Evolutionary conservation across 139 green algal species (phyloP), one percentile per base, ranked within the genome.

Genomic region (Asterochloris sp.): DNA sequence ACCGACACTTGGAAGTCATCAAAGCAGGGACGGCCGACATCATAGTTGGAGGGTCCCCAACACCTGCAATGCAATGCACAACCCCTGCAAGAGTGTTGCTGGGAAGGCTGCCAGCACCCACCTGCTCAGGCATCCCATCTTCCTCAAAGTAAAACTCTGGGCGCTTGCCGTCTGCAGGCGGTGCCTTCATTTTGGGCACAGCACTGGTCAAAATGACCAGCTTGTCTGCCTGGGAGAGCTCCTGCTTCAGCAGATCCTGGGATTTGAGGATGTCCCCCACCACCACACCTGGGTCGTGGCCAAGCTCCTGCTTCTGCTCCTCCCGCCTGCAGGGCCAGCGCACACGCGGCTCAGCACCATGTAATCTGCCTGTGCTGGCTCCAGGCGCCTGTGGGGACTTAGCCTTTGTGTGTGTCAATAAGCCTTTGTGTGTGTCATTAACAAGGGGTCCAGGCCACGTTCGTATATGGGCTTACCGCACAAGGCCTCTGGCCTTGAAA

Each of bases 121-220:
- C 89, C 80, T 89, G 82, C 82, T 93, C 88, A 0, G 89, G 87
- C 9, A 28, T 54, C 68, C 90, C 84, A 16, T 81, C 85, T 75
- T 88, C 84, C 76, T 91, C 86, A 78, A 81, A 92, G 21, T 62
- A 73, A 64, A 92, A 91, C 38, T 86, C 75, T 23, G 88, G 88
- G 21, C 78, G 74, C 13, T 80, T 71, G 24, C 71, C 80, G 1
- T 82, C 61, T 61, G 69, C 28, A 73, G 75, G 75, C 23, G 29
- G 83, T 69, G 68, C 28, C 74, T 62, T 76, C 85, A 81, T 82
- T 76, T 85, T 83, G 47, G 81, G 76, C 11, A 85, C 82, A 28
- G n/a, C 82, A n/a, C 82, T 85, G 69, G 88, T 93, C 17, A 84
- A 85, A 23, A 78, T 78, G 74, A 94, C 81, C 23, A 94, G 78